phyloP scores from a whole-genome alignment of 2,329 filamentous ascomycete genomes.

The Verticillium longisporum region DNA sequence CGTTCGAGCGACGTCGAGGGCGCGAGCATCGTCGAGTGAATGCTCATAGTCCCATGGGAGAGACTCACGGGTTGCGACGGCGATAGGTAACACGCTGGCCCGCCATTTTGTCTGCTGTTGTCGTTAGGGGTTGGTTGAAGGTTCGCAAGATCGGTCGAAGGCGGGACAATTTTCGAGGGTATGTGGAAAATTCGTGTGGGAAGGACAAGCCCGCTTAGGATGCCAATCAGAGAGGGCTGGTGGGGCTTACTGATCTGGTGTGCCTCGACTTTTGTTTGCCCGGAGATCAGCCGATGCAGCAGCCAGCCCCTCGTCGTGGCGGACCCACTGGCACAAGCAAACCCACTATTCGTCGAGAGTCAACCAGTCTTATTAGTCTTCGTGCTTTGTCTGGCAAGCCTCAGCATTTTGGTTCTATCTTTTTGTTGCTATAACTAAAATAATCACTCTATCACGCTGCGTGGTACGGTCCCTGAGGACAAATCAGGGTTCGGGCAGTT shows the following conservation, averaged over 20 bases:
- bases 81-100: conserved; percentile 60
- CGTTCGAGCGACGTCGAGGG: not conserved
- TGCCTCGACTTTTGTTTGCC: not conserved
- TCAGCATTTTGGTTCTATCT: too few species aligned
- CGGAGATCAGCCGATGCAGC: not conserved
- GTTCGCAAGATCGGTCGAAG: not conserved
- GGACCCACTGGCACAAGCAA: too few species aligned
- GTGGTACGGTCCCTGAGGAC: too few species aligned
- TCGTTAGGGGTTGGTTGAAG: not conserved
- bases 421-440: too few species aligned
- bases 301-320: not conserved
- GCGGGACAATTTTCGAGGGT: conserved; percentile 1
- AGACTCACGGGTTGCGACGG: conserved; percentile 72
- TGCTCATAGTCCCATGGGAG: not conserved
- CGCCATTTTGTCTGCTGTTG: conserved; percentile 47
- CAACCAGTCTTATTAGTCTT: too few species aligned
- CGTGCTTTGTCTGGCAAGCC: too few species aligned
- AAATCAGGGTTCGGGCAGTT: too few species aligned
- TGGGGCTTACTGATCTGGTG: not conserved
- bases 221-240: conserved; percentile 24
- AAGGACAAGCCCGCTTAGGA: conserved; percentile 28
- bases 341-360: too few species aligned
- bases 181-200: conserved; percentile 6
- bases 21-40: not conserved
- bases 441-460: too few species aligned